Percentiles rank a stretch among this genome's conserved stretches.
Evolutionary conservation across 2,329 filamentous ascomycete genomes (phyloP).

Genomic region (Epichloe typhina): DNA sequence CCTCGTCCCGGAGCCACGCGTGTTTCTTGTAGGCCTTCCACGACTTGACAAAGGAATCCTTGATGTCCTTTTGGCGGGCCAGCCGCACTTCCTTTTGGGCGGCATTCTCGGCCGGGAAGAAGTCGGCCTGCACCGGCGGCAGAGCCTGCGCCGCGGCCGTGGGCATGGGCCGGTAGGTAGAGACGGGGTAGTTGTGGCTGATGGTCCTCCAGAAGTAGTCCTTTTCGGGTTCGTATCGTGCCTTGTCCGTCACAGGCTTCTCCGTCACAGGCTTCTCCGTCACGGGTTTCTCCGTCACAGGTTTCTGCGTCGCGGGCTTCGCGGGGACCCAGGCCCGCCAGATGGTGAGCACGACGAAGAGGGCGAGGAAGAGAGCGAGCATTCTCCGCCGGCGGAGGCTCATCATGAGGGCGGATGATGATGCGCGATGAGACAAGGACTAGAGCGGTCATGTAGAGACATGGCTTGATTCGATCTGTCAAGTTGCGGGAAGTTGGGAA

Average conservation of each 20-base stretch:
- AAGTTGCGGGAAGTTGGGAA: too few species aligned
- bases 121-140: constrained; percentile 6
- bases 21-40: constrained; percentile 39
- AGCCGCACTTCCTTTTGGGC: constrained; percentile 17
- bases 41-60: constrained; percentile 26
- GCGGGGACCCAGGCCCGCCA: constrained; percentile 1
- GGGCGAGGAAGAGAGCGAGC: constrained; percentile 1
- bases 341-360: constrained; percentile 4
- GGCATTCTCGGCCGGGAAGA: constrained; percentile 7
- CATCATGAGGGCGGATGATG: constrained; percentile 2
- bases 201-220: constrained; percentile 12
- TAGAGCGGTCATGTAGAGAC: not conserved
- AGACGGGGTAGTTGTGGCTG: constrained; percentile 9
- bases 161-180: constrained; percentile 7
- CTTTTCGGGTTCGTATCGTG: constrained; percentile 6
- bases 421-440: not conserved
- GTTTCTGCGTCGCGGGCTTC: not conserved
- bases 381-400: constrained; percentile 5
- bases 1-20: constrained; percentile 40
- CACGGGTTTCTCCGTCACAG: not conserved
- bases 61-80: constrained; percentile 25
- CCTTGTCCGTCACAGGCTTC: constrained; percentile 1
- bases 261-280: not conserved
- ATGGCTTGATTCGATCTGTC: not conserved
- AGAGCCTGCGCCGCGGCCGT: constrained; percentile 1